These are phyloP conservation scores for Magnolia officinalis DNA, from an alignment of 164 flowering plant species.

Conservation along the genomic window DNA sequence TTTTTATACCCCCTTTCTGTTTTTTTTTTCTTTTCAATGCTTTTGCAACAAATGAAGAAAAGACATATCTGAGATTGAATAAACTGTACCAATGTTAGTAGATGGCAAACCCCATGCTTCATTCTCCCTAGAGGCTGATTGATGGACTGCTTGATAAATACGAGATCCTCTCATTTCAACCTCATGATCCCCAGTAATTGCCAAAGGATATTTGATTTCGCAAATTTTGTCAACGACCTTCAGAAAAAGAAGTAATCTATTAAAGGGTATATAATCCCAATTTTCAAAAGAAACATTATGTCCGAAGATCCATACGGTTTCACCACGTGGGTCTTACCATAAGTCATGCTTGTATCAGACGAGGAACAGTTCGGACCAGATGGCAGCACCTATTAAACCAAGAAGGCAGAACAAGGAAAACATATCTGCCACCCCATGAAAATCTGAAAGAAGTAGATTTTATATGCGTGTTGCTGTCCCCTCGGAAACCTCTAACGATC, in stretches of 20 bases:
- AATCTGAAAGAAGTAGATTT: conserved; percentile 54
- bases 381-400: conserved; percentile 50
- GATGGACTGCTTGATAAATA: neutral
- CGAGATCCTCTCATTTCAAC: neutral
- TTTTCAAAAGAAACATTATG: neutral
- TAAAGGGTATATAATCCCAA: neutral
- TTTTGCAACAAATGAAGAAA: too few species aligned
- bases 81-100: neutral
- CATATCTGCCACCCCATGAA: conserved; percentile 40
- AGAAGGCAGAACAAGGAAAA: conserved; percentile 53
- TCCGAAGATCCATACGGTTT: too few species aligned
- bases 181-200: neutral
- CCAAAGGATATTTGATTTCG: neutral
- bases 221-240: neutral
- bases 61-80: neutral
- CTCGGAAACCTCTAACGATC: conserved; percentile 91
- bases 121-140: neutral
- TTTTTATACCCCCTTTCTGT: too few species aligned
- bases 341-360: conserved; percentile 23
- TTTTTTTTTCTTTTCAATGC: too few species aligned
- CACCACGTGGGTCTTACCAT: conserved; percentile 6
- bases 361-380: conserved; percentile 44
- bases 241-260: neutral
- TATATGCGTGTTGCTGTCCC: conserved; percentile 64
- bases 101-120: neutral